phyloP scores from a whole-genome alignment of 2,329 filamentous ascomycete genomes.

The Beauveria varroae region DNA sequence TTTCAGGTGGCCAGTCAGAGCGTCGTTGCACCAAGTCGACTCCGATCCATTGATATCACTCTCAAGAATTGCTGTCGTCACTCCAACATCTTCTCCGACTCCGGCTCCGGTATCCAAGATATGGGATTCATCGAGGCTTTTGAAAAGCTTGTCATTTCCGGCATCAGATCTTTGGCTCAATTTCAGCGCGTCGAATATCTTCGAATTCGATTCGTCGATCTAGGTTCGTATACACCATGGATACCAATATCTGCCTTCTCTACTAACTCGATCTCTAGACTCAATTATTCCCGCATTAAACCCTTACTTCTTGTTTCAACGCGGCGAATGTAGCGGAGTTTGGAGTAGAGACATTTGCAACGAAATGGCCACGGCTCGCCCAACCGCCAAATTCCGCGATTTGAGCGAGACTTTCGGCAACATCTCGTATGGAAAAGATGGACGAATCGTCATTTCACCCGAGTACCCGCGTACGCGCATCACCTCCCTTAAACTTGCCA shows the following conservation, averaged over 20 bases:
- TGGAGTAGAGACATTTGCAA: constrained; percentile 64
- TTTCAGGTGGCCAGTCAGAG: constrained; percentile 51
- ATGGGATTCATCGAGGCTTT: constrained; percentile 66
- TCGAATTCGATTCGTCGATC: constrained; percentile 67
- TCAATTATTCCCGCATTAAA: constrained; percentile 64
- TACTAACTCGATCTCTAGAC: constrained; percentile 36
- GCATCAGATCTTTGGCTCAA: constrained; percentile 51
- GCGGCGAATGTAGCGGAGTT: constrained; percentile 57
- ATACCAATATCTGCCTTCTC: not conserved
- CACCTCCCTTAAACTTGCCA: constrained; percentile 48
- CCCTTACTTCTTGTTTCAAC: constrained; percentile 60
- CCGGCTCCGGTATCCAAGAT: constrained; percentile 63
- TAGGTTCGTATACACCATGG: constrained; percentile 38
- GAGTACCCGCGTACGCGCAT: constrained; percentile 46
- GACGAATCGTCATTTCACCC: constrained; percentile 47
- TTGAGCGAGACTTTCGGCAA: constrained; percentile 58
- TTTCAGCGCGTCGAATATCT: constrained; percentile 55
- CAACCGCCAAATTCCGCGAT: constrained; percentile 51
- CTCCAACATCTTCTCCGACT: constrained; percentile 48
- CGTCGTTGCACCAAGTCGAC: constrained; percentile 40
- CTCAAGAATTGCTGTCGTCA: constrained; percentile 68
- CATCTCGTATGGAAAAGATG: constrained; percentile 51
- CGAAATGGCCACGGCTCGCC: constrained; percentile 51
- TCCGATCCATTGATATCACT: constrained; percentile 62
- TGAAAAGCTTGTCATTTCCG: constrained; percentile 58